Conservation (phyloP, 768 basidiomycete genomes). For the Lyophyllum shimeji region DNA sequence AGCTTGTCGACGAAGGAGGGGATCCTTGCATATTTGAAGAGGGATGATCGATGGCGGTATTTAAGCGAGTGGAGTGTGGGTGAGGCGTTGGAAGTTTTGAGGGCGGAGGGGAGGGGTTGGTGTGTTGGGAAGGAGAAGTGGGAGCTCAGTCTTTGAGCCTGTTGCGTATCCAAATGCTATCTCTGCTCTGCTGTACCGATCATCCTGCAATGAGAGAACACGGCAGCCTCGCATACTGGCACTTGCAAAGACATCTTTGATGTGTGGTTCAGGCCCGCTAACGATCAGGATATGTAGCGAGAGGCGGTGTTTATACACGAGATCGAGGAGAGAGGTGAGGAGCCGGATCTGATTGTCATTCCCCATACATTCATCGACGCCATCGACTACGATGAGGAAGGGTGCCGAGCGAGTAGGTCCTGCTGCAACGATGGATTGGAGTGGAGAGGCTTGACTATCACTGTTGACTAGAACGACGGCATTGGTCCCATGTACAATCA, state of each 20-base stretch:
- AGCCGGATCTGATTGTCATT: background rate
- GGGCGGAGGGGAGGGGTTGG: slow-evolving; percentile 37
- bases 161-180: background rate
- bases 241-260: background rate
- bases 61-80: slow-evolving; percentile 65
- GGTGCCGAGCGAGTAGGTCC: background rate
- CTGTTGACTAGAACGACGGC: background rate
- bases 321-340: background rate
- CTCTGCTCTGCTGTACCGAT: background rate
- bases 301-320: background rate
- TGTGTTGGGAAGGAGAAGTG: slow-evolving; percentile 35
- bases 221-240: background rate
- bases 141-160: slow-evolving; percentile 34
- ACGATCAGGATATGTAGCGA: background rate
- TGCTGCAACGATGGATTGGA: background rate
- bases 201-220: background rate
- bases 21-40: slow-evolving; percentile 45
- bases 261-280: background rate
- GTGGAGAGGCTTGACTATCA: background rate
- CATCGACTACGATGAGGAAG: background rate
- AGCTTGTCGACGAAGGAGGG: slow-evolving; percentile 37
- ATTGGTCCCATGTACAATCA: background rate
- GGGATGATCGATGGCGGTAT: slow-evolving; percentile 65
- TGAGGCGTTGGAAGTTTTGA: slow-evolving; percentile 54
- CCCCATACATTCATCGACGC: background rate